A percentile compares a stretch with the other conserved stretches of the same genome.
phyloP scores from a whole-genome alignment of 768 basidiomycete genomes.

The Cystofilobasidium capitatum region DNA sequence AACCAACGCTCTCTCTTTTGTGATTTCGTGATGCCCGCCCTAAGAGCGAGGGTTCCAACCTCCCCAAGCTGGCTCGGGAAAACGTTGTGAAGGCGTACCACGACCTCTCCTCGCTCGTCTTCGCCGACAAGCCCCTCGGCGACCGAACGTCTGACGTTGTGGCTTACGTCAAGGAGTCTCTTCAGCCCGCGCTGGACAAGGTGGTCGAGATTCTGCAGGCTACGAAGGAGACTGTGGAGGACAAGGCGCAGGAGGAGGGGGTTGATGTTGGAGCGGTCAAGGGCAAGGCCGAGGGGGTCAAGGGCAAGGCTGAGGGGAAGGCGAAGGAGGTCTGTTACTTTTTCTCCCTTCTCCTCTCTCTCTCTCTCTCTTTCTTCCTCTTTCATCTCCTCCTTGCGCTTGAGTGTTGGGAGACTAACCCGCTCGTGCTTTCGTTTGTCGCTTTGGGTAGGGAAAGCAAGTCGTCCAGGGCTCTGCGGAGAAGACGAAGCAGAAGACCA shows the following conservation, averaged over 20 bases:
- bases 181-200: slow-evolving; percentile 22
- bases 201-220: slow-evolving; percentile 12
- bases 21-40: neutral
- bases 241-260: neutral
- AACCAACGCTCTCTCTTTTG: neutral
- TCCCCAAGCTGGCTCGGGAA: slow-evolving; percentile 2
- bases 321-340: neutral
- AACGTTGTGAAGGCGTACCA: slow-evolving; percentile 17
- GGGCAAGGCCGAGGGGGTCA: neutral
- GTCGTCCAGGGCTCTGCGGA: too few relatives aligned
- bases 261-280: neutral
- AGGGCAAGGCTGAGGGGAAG: neutral
- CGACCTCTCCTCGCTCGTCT: slow-evolving; percentile 14
- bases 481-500: too few relatives aligned
- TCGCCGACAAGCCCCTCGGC: slow-evolving; percentile 10
- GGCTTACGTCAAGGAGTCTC: slow-evolving; percentile 9
- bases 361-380: neutral
- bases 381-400: neutral
- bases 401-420: too few relatives aligned
- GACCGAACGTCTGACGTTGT: slow-evolving; percentile 8
- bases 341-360: neutral
- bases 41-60: slow-evolving; percentile 12
- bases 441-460: too few relatives aligned
- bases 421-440: too few relatives aligned
- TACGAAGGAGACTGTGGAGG: slow-evolving; percentile 20